Percentiles rank a stretch among this genome's conserved stretches.
Conservation (phyloP, 2,329 filamentous ascomycete species). For the Escovopsis sp. region DNA sequence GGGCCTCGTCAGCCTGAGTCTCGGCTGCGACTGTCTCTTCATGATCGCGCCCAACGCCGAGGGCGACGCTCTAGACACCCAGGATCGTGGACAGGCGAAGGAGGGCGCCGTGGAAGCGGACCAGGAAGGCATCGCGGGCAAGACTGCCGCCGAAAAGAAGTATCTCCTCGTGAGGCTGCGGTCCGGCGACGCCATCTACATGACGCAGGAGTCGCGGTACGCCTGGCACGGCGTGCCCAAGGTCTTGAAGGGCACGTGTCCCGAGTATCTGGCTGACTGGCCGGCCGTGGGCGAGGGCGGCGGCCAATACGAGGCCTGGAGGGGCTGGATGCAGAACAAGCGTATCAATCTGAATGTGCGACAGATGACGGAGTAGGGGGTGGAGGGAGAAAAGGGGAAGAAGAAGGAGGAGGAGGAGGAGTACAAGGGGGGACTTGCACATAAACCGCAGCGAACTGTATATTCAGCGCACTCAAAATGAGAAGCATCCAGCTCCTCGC, state of each 20-base stretch:
- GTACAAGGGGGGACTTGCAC: too few relatives aligned
- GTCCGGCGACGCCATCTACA: slow-evolving; percentile 82
- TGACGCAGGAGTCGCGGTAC: slow-evolving; percentile 67
- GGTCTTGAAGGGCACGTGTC: slow-evolving; percentile 66
- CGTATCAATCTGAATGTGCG: slow-evolving; percentile 84
- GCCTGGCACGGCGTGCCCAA: slow-evolving; percentile 95
- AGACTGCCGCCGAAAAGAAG: slow-evolving; percentile 24
- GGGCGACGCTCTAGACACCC: too few relatives aligned
- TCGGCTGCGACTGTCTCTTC: slow-evolving; percentile 85
- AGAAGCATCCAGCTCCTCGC: too few relatives aligned
- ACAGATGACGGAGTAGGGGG: slow-evolving; percentile 55
- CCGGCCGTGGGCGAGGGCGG: slow-evolving; percentile 34
- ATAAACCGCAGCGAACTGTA: too few relatives aligned
- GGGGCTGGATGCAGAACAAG: slow-evolving; percentile 77
- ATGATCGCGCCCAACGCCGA: slow-evolving; percentile 51
- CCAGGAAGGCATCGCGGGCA: slow-evolving; percentile 1
- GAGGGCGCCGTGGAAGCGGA: slow-evolving; percentile 6
- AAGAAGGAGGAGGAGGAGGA: too few relatives aligned
- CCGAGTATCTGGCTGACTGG: slow-evolving; percentile 59
- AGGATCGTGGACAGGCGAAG: too few relatives aligned
- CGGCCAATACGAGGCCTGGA: slow-evolving; percentile 51
- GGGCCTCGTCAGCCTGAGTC: slow-evolving; percentile 69
- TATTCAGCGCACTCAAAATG: too few relatives aligned
- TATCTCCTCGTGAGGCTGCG: slow-evolving; percentile 51
- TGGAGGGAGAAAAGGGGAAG: too few relatives aligned